Percentiles rank a stretch among this genome's conserved stretches.
Evolutionary conservation across 345 rosid genomes (phyloP).

Genomic region (Aquilaria yunnanensis): DNA sequence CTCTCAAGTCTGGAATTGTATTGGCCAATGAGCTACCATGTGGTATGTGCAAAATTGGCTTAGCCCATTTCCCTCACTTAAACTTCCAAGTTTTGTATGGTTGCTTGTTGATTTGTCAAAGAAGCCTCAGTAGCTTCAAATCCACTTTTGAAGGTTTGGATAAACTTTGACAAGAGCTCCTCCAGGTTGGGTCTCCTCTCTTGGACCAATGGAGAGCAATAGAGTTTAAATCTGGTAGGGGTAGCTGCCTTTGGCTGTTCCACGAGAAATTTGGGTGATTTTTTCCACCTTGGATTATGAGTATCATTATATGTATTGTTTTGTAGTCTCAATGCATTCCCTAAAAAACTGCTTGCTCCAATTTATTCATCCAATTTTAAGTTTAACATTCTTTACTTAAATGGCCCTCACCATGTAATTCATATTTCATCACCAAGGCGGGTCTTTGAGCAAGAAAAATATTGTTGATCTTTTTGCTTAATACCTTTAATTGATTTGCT

Average conservation of each 20-base stretch:
- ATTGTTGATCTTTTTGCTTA: neutral
- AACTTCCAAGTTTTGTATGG: too few relatives aligned
- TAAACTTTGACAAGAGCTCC: too few relatives aligned
- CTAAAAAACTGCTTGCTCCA: neutral
- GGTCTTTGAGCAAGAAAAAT: neutral
- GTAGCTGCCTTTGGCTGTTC: neutral
- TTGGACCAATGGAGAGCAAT: neutral
- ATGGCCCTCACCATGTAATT: neutral
- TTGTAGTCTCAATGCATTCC: neutral
- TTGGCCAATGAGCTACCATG: too few relatives aligned
- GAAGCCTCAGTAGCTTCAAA: too few relatives aligned
- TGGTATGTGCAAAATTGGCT: too few relatives aligned
- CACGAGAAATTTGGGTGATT: neutral
- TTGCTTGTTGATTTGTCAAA: too few relatives aligned
- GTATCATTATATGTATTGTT: neutral
- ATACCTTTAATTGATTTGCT: neutral
- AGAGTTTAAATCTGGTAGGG: neutral
- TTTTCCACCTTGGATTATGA: neutral
- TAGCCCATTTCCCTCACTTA: too few relatives aligned
- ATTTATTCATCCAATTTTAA: neutral
- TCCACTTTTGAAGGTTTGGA: too few relatives aligned
- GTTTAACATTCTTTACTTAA: neutral
- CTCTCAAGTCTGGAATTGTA: too few relatives aligned
- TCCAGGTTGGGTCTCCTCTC: neutral
- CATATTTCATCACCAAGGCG: neutral